phyloP scores from a whole-genome alignment of 352 stramenopile species.

The Globisporangium polare region DNA sequence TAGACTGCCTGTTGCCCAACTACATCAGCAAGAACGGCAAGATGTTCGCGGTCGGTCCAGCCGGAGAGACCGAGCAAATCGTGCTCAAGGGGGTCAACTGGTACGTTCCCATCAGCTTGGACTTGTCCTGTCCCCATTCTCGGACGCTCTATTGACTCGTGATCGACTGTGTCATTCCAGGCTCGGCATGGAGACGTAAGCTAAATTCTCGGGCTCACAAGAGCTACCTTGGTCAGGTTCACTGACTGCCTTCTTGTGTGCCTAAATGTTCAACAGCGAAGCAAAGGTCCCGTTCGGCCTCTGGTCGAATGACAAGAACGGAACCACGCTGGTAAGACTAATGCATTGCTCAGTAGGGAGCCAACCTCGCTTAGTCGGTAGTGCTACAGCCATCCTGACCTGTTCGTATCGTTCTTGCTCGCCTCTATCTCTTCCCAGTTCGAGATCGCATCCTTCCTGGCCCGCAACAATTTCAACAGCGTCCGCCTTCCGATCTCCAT shows the following conservation, averaged over 20 bases:
- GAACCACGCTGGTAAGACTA: constrained; percentile 36
- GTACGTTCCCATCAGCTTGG: background rate
- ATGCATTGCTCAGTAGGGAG: too few species aligned
- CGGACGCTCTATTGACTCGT: background rate
- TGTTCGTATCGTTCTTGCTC: background rate
- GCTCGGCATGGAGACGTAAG: constrained; percentile 21
- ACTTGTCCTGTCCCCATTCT: background rate
- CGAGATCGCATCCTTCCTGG: constrained; percentile 37
- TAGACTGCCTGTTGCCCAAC: constrained; percentile 16
- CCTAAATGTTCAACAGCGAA: constrained; percentile 14
- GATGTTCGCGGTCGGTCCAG: constrained; percentile 16
- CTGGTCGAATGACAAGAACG: constrained; percentile 56
- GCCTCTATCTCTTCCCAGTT: constrained; percentile 19
- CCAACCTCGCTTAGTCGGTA: too few species aligned
- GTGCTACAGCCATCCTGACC: background rate
- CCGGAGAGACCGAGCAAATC: constrained; percentile 14
- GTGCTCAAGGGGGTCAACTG: constrained; percentile 18
- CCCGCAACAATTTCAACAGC: constrained; percentile 49
- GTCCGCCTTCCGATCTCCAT: constrained; percentile 38
- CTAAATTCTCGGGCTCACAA: background rate
- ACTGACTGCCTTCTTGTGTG: background rate
- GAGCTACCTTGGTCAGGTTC: background rate
- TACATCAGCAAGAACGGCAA: constrained; percentile 25
- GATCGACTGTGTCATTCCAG: background rate
- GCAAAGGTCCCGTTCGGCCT: constrained; percentile 51